These are phyloP conservation scores for Sclerotinia borealis DNA, from an alignment of 2,329 filamentous ascomycete species.

Conservation along the genomic window DNA sequence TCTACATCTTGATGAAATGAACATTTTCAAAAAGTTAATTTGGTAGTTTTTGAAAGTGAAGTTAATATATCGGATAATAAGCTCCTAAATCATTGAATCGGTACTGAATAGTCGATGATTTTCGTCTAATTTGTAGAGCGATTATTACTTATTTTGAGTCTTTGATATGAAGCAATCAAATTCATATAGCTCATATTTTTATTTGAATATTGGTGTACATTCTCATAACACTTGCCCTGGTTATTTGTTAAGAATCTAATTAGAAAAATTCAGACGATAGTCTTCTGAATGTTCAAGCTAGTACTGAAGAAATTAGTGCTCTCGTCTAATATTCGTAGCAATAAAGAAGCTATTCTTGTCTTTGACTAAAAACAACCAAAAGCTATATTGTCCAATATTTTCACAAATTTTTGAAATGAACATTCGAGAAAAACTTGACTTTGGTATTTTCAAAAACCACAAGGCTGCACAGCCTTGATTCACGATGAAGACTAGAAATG, in stretches of 20 bases:
- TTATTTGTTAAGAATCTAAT: no score
- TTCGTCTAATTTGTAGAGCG: neutral
- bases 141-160: neutral
- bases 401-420: neutral
- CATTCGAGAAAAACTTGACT: neutral
- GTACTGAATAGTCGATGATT: neutral
- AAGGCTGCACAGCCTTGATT: neutral
- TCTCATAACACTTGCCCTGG: no score
- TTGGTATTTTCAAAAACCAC: neutral
- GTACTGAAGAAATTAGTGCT: no score
- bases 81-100: neutral
- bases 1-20: neutral
- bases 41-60: neutral
- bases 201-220: no score
- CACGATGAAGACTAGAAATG: neutral
- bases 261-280: neutral
- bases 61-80: neutral
- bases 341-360: accelerated
- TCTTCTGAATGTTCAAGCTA: no score
- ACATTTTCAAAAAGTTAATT: neutral
- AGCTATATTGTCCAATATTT: neutral
- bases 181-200: no score
- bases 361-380: neutral
- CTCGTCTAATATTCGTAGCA: no score
- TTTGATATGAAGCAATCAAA: neutral